phyloP scores from a whole-genome alignment of 495 filamentous ascomycete genomes.

The Aspergillus affinis region DNA sequence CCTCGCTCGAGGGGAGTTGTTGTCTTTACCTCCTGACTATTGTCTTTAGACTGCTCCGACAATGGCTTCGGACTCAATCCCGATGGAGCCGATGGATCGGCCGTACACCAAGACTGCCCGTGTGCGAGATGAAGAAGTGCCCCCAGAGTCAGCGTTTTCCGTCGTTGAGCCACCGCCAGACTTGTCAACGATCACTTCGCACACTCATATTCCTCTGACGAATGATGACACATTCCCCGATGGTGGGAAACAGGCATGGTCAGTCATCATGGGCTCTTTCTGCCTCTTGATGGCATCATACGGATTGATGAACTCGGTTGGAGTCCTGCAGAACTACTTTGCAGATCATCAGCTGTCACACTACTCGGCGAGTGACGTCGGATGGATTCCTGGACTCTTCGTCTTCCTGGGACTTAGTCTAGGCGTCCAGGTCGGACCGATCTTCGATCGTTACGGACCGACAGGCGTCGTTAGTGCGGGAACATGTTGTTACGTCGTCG shows the following conservation, averaged over 20 bases:
- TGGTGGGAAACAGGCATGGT: conserved; percentile 59
- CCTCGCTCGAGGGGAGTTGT: too few species aligned
- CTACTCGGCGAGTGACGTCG: conserved; percentile 57
- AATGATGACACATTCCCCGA: conserved; percentile 52
- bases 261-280: conserved; percentile 64
- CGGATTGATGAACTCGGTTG: conserved; percentile 62
- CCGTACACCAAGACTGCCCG: not conserved
- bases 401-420: conserved; percentile 61
- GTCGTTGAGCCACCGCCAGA: not conserved
- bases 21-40: not conserved
- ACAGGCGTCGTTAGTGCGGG: conserved; percentile 53
- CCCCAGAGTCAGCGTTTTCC: not conserved
- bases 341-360: conserved; percentile 54
- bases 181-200: not conserved
- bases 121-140: not conserved
- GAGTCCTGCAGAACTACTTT: conserved; percentile 64
- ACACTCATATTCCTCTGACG: not conserved
- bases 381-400: conserved; percentile 66
- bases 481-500: conserved; percentile 48
- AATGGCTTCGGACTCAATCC: not conserved
- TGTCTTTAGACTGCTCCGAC: not conserved
- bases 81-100: not conserved
- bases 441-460: conserved; percentile 64
- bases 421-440: conserved; percentile 63
- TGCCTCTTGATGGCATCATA: conserved; percentile 59